phyloP scores from a whole-genome alignment of 2,329 filamentous ascomycete species.

The Diaporthe batatas region DNA sequence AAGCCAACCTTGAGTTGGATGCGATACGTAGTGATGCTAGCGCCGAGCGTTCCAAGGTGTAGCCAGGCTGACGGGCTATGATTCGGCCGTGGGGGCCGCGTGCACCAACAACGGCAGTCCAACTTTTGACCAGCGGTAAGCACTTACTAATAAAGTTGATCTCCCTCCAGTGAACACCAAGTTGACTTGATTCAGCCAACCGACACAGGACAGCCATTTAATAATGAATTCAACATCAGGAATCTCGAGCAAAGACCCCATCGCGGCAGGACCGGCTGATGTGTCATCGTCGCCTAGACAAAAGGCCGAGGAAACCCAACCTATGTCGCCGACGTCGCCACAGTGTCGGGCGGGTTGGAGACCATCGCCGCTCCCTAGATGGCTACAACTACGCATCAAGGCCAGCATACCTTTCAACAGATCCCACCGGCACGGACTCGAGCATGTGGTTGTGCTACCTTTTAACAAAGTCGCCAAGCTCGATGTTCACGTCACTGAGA shows the following conservation, averaged over 20 bases:
- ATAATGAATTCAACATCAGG: not conserved
- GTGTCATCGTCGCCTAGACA: not conserved
- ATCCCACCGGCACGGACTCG: not conserved
- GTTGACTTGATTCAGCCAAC: not conserved
- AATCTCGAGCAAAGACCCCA: not conserved
- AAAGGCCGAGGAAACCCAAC: not conserved
- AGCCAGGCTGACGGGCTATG: not conserved
- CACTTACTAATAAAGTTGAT: not conserved
- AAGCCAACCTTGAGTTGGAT: too few species aligned
- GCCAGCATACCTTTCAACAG: not conserved
- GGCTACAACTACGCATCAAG: constrained; percentile 11
- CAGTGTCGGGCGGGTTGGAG: not conserved
- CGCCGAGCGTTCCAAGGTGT: not conserved
- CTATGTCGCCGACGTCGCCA: not conserved
- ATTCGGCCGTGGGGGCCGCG: not conserved
- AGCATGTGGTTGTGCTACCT: constrained; percentile 24
- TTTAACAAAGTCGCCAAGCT: constrained; percentile 35
- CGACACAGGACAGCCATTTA: not conserved
- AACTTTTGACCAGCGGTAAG: not conserved
- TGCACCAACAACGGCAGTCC: not conserved
- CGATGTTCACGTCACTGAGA: constrained; percentile 45
- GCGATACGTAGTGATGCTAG: too few species aligned
- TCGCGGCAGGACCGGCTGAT: not conserved
- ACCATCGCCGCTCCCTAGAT: not conserved
- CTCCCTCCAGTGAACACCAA: not conserved